Conservation (phyloP, 148 eudicot genomes). For the Euryodendron excelsum region DNA sequence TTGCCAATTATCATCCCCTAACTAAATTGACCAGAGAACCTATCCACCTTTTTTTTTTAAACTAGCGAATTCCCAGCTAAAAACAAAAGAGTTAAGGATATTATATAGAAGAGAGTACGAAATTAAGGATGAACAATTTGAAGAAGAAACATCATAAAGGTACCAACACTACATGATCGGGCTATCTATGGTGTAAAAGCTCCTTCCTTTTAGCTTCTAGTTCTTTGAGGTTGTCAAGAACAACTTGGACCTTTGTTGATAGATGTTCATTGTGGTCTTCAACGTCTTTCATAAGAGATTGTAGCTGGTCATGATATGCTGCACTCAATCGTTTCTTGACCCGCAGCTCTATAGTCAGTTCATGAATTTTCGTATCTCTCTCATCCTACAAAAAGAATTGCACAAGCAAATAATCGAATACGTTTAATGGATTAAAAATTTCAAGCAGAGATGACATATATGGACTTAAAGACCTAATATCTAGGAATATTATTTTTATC, state of each 20-base stretch:
- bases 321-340: slow-evolving; percentile 48
- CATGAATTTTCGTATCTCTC: slow-evolving; percentile 54
- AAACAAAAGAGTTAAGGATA: no score
- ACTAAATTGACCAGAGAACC: neutral
- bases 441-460: neutral
- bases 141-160: neutral
- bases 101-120: no score
- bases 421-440: no score
- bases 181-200: slow-evolving; percentile 19
- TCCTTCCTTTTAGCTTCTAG: slow-evolving; percentile 37
- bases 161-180: slow-evolving; percentile 10
- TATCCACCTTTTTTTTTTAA: no score
- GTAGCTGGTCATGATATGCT: slow-evolving; percentile 48
- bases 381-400: slow-evolving; percentile 39
- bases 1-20: neutral
- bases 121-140: neutral
- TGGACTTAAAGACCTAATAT: neutral
- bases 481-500: neutral
- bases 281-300: slow-evolving; percentile 42
- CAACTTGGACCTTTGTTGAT: slow-evolving; percentile 34
- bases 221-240: slow-evolving; percentile 33
- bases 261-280: slow-evolving; percentile 47
- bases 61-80: no score
- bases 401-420: neutral
- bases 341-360: slow-evolving; percentile 47